These are phyloP conservation scores for Mitragyna speciosa DNA, from an alignment of 257 asterid species.

Conservation along the genomic window DNA sequence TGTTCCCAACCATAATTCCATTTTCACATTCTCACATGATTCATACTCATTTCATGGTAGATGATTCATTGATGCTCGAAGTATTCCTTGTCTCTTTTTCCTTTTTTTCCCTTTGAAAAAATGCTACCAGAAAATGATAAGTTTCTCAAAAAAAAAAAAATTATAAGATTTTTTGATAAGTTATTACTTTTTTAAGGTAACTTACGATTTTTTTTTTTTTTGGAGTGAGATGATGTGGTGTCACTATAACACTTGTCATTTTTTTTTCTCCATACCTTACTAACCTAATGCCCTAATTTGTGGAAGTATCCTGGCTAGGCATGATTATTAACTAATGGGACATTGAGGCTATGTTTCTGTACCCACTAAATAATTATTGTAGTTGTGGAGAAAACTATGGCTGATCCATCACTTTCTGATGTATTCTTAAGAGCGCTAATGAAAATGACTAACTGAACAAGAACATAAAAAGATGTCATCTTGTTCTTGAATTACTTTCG, in stretches of 20 bases:
- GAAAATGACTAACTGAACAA: slow-evolving; percentile 23
- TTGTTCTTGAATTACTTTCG: neutral
- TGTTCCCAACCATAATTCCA: neutral
- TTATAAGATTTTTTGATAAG: too few species aligned
- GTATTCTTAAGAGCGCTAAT: slow-evolving; percentile 11
- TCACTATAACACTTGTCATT: too few species aligned
- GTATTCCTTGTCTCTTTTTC: neutral
- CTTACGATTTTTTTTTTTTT: too few species aligned
- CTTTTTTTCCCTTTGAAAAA: neutral
- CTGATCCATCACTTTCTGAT: slow-evolving; percentile 14
- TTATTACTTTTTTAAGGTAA: too few species aligned
- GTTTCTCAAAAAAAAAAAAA: too few species aligned
- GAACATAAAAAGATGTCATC: neutral
- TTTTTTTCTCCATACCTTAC: neutral
- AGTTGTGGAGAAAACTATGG: neutral
- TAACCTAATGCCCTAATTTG: neutral
- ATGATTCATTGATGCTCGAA: neutral
- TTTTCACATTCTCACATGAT: slow-evolving; percentile 3
- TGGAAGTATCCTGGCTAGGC: neutral
- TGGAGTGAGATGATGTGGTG: too few species aligned
- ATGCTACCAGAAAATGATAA: too few species aligned
- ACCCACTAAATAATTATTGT: slow-evolving; percentile 16
- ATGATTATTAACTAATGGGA: neutral
- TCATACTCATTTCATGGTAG: neutral
- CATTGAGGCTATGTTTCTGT: neutral